phyloP scores from a whole-genome alignment of 805 yeast species.

The Lipomyces yamadae region DNA sequence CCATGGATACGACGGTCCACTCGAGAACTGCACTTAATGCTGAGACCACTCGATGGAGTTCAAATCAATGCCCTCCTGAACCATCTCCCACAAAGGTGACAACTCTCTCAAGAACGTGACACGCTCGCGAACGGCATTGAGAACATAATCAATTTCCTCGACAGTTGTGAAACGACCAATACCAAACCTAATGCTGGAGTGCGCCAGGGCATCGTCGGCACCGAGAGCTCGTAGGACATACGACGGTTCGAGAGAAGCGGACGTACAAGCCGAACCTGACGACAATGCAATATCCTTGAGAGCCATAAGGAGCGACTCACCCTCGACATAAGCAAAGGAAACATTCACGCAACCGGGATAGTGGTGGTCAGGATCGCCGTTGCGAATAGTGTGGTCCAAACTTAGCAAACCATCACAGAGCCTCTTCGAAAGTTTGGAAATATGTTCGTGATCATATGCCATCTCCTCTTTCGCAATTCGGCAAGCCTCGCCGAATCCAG shows the following conservation, averaged over 20 bases:
- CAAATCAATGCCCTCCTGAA: conserved; percentile 95
- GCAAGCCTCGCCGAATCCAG: conserved; percentile 98
- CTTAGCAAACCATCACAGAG: conserved; percentile 72
- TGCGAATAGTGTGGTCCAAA: conserved; percentile 86
- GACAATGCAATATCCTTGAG: conserved; percentile 94
- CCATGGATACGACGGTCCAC: neutral
- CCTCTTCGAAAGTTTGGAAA: conserved; percentile 70
- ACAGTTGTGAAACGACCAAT: conserved; percentile 97
- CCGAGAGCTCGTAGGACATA: conserved; percentile 96
- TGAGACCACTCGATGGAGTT: conserved; percentile 97
- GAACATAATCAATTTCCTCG: conserved; percentile 91
- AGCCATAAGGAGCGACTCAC: conserved; percentile 97
- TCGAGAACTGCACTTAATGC: conserved; percentile 57
- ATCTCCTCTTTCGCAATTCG: conserved; percentile 75
- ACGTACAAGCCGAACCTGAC: conserved; percentile 98
- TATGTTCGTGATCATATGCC: conserved; percentile 73
- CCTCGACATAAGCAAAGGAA: conserved; percentile 97
- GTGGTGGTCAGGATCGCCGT: conserved; percentile 76
- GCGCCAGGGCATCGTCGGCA: conserved; percentile 95
- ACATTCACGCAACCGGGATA: conserved; percentile 96
- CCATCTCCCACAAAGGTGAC: conserved; percentile 99
- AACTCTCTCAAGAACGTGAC: conserved; percentile 89
- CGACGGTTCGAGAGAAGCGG: conserved; percentile 97
- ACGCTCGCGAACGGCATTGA: conserved; percentile 84
- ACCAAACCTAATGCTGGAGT: conserved; percentile 97